Conservation (phyloP, 2,329 filamentous ascomycete species). For the Nigrospora oryzae region DNA sequence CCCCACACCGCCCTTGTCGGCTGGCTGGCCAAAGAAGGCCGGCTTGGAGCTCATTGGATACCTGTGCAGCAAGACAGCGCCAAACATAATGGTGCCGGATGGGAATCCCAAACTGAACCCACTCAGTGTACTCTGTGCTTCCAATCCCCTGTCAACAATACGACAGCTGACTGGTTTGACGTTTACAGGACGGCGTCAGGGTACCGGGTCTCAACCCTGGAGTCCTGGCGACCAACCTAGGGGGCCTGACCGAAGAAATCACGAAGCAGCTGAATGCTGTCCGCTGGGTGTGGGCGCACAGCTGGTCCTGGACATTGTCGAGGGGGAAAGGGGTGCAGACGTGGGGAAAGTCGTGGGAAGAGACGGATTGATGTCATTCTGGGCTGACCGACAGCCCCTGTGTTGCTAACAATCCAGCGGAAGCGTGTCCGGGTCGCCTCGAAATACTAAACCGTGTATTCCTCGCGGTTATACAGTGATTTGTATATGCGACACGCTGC, state of each 20-base stretch:
- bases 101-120: conserved; percentile 27
- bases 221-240: conserved; percentile 29
- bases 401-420: too few relatives aligned
- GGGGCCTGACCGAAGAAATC: conserved; percentile 10
- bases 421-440: too few relatives aligned
- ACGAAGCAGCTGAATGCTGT: conserved; percentile 17
- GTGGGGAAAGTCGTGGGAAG: conserved; percentile 17
- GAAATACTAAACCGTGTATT: too few relatives aligned
- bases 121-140: too few relatives aligned
- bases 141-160: too few relatives aligned
- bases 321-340: conserved; percentile 30
- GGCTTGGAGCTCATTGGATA: conserved; percentile 18
- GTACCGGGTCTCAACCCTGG: conserved; percentile 27
- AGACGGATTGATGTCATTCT: too few relatives aligned
- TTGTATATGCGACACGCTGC: too few relatives aligned
- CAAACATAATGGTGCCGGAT: conserved; percentile 40
- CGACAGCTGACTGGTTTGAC: too few relatives aligned
- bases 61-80: conserved; percentile 28
- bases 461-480: too few relatives aligned
- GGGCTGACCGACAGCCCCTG: too few relatives aligned
- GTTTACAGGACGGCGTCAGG: conserved; percentile 34
- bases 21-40: conserved; percentile 26
- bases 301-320: conserved; percentile 28
- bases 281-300: conserved; percentile 24
- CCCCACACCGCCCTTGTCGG: conserved; percentile 22